These are phyloP conservation scores for Phytopythium ostracodes DNA, from an alignment of 352 stramenopile species.

Conservation along the genomic window DNA sequence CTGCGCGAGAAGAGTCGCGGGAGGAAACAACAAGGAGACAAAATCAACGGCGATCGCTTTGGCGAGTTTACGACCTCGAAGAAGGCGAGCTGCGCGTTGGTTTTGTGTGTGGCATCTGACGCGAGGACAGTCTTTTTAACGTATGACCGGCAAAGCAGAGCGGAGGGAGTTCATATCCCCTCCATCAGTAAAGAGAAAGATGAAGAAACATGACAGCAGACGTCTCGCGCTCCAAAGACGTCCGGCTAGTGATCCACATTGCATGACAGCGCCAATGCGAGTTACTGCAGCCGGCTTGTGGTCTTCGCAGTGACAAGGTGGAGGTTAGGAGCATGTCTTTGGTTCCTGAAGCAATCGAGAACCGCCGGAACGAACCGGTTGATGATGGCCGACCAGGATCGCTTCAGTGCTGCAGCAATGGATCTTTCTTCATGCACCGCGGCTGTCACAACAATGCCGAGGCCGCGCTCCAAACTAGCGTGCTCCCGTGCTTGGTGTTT, in stretches of 20 bases:
- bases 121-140: neutral
- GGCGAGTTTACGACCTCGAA: neutral
- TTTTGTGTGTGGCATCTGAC: neutral
- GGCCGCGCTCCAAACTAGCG: neutral
- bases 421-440: too few species aligned
- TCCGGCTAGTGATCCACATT: too few species aligned
- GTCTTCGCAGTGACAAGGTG: too few species aligned
- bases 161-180: neutral
- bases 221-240: too few species aligned
- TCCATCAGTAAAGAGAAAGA: neutral
- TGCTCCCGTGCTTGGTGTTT: neutral
- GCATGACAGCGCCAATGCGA: too few species aligned
- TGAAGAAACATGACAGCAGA: neutral
- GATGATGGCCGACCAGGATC: neutral
- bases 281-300: too few species aligned
- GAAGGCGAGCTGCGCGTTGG: neutral
- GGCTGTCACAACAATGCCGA: too few species aligned
- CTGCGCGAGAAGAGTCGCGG: neutral
- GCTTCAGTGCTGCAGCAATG: neutral
- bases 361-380: neutral
- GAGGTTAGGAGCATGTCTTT: too few species aligned
- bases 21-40: conserved; percentile 2
- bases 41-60: neutral
- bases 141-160: neutral
- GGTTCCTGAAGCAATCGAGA: neutral